Conservation (phyloP, 768 basidiomycete genomes). For the Nevesoporus exiguus region DNA sequence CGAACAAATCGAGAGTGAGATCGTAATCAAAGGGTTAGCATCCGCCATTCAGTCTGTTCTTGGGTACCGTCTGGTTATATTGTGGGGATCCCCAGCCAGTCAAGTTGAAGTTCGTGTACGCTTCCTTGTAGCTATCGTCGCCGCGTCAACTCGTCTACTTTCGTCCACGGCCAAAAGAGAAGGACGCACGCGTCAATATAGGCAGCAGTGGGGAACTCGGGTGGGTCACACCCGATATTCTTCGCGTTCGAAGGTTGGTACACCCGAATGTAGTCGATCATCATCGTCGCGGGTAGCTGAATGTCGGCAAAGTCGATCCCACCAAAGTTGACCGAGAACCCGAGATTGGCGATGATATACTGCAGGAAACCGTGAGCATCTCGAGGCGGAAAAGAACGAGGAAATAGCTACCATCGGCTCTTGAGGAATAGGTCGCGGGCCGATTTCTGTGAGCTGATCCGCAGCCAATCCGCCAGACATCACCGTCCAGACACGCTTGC, state of each 20-base stretch:
- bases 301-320: constrained; percentile 56
- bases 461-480: constrained; percentile 45
- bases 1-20: constrained; percentile 2
- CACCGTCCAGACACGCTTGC: constrained; percentile 55
- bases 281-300: constrained; percentile 57
- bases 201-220: constrained; percentile 63
- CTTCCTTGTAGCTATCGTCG: constrained; percentile 36
- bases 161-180: background rate
- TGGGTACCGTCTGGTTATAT: constrained; percentile 56
- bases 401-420: constrained; percentile 60
- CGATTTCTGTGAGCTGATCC: constrained; percentile 51
- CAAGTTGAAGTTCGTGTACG: constrained; percentile 43
- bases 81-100: constrained; percentile 40
- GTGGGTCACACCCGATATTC: constrained; percentile 69
- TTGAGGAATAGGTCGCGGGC: constrained; percentile 55
- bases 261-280: constrained; percentile 80
- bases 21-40: constrained; percentile 20
- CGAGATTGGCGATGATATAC: constrained; percentile 72
- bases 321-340: constrained; percentile 68
- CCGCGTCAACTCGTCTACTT: background rate
- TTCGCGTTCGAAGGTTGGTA: constrained; percentile 50
- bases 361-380: constrained; percentile 21
- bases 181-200: constrained; percentile 69
- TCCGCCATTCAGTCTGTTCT: constrained; percentile 43
- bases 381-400: background rate